Conservation (phyloP, 139 green algal species). For the Penium margaritaceum region DNA sequence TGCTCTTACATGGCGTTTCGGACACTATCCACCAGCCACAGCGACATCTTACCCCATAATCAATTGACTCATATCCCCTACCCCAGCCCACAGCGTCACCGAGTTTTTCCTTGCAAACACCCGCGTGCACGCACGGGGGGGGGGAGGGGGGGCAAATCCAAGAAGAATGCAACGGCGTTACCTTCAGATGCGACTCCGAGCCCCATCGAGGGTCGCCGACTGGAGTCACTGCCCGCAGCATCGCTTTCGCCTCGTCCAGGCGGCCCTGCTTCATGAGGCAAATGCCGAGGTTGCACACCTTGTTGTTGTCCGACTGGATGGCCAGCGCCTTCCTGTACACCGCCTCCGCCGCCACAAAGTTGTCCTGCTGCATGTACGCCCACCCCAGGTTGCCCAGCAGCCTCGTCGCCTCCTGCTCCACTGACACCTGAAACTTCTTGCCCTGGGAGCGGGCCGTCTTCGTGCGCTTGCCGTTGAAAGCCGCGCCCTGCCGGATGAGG, state of each 20-base stretch:
- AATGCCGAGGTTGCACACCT: conserved; percentile 49
- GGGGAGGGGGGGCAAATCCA: not conserved
- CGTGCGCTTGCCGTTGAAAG: conserved; percentile 46
- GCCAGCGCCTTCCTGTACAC: conserved; percentile 45
- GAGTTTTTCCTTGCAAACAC: too few species aligned
- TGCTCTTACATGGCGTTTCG: not conserved
- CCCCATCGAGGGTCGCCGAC: conserved; percentile 33
- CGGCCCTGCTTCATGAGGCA: conserved; percentile 46
- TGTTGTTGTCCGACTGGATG: conserved; percentile 48
- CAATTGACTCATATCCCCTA: too few species aligned
- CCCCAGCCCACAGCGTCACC: too few species aligned
- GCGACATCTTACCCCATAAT: not conserved
- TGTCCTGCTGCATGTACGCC: conserved; percentile 48
- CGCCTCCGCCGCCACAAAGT: conserved; percentile 39
- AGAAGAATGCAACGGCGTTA: not conserved
- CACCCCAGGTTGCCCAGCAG: conserved; percentile 49
- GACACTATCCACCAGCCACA: not conserved
- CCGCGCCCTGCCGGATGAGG: conserved; percentile 43
- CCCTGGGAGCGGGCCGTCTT: conserved; percentile 45
- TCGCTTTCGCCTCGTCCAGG: conserved; percentile 33
- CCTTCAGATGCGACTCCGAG: conserved; percentile 40
- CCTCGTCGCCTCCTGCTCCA: conserved; percentile 47
- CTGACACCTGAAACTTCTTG: conserved; percentile 49
- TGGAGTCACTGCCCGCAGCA: conserved; percentile 32
- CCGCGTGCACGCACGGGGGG: not conserved